Base-by-base conservation (phyloP, 495 filamentous ascomycete genomes). In the Penicillium turbatum region DNA sequence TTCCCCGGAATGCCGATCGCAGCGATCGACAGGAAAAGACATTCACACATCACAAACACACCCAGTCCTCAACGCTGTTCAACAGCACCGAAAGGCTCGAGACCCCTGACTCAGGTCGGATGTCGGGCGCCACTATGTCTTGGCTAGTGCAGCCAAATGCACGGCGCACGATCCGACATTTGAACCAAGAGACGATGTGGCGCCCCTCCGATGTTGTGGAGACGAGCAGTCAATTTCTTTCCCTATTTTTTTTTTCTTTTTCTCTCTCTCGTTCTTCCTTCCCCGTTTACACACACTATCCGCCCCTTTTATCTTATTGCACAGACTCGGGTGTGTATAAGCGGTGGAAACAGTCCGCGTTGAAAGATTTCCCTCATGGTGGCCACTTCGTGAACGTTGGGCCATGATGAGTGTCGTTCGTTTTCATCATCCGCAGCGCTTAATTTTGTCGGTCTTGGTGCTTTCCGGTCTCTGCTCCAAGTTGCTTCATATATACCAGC, bases 381-480 rank as follows among this genome's bases (percentile, higher is more conserved):
- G 36, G 37, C 30, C 16, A n/a, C 29, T 16, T 37, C 2, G 13
- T 13, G 30, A 24, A 24, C 16, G n/a, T 15, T 19, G 19, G 48
- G 40, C 40, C 41, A 53, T 52, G 10, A 56, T 56, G 54, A 56
- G 52, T 27, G 27, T 41, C 54, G n/a, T 40, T 40, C 54, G 54
- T 38, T 56, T 51, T 24, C 36, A 45, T 19, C 49, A 51, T 32
- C 50, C 51, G 12, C 45, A 55, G 32, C 56, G 56, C 31, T 54
- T 59, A 30, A 47, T 57, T 26, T 53, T 63, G 37, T 56, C 60
- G 3, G 17, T 63, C 15, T 31, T 63, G 17, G 60, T 63, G 24
- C 43, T 63, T 2, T 49, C 56, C 32, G 47, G 48, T 31, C 40
- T 63, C 29, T 49, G 48, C 42, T 60, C 60, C 46, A 63, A 63